Evolutionary conservation across 305 asterid genomes (phyloP).

Genomic region (Fraxinus greggii): DNA sequence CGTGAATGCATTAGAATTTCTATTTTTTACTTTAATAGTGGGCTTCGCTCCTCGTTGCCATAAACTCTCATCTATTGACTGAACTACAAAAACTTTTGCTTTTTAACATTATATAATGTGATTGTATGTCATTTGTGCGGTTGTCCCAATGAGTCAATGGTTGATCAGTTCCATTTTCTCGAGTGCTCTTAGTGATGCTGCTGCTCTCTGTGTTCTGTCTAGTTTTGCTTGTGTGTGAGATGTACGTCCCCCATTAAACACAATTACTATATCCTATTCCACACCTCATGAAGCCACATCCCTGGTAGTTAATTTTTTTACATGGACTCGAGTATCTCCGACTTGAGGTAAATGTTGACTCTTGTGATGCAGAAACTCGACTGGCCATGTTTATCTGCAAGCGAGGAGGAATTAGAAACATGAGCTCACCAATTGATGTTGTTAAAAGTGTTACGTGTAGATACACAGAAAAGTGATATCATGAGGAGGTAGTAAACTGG

Average conservation of each 20-base stretch:
- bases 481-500: neutral
- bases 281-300: neutral
- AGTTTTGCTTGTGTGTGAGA: neutral
- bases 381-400: neutral
- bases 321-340: too few species aligned
- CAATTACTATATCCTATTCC: neutral
- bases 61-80: neutral
- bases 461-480: neutral
- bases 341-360: neutral
- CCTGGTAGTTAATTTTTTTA: neutral
- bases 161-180: neutral
- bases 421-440: neutral
- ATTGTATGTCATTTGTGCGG: neutral
- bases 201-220: neutral
- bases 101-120: neutral
- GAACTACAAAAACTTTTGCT: neutral
- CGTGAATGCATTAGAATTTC: neutral
- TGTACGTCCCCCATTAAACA: neutral
- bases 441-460: neutral
- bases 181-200: neutral
- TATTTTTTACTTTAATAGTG: neutral
- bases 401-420: slow-evolving; percentile 25
- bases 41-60: neutral
- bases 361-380: slow-evolving; percentile 44
- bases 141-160: neutral